Evolutionary conservation across 2,329 filamentous ascomycete species (phyloP), one percentile per base, ranked within the genome.

Genomic region (Capronia americana): DNA sequence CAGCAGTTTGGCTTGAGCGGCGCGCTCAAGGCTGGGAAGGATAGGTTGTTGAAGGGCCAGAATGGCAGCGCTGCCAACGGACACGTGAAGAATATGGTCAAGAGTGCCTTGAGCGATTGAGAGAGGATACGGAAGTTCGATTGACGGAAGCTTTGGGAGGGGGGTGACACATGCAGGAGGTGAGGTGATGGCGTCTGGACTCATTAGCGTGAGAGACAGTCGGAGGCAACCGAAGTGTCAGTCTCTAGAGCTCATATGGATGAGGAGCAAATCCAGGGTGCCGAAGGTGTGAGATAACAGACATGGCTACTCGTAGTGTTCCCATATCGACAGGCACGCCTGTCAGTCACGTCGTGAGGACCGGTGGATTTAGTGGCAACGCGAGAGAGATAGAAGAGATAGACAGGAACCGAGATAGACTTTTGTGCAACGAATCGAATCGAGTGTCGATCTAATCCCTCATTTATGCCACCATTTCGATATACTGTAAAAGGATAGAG

Each of bases 1-100:
- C 86, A 84, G 28, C 91, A 94, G 76, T 91, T 85, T 74, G 88
- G 85, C 56, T 85, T 96, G 51, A 78, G 81, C 50, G 91, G 87
- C 62, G 90, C 92, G 66, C 82, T 91, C 50, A 80, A 80, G 62
- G 79, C 83, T 26, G 82, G 79, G 68, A 80, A 79, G 74, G 76
- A 77, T 4, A 55, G n/a, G 12, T n/a, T 55, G 12, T n/a, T 55
- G 28, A 51, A 51, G n/a, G 48, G 48, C 10, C 20, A 26, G 48
- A 51, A 26, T 5, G 48, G 20, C 6, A n/a, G 14, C 17, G 24
- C 24, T 12, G 11, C 20, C 17, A 51, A 51, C 23, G 48, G 48
- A 28, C 48, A 51, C 20, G 7, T 48, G 5, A 58, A 48, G 41
- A 5, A 48, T 14, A 23, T 20, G 41, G 30, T 50, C 17, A 17